These are phyloP conservation scores for Boletus pseudo-olivaceus DNA, from an alignment of 768 basidiomycete genomes.

Conservation along the genomic window DNA sequence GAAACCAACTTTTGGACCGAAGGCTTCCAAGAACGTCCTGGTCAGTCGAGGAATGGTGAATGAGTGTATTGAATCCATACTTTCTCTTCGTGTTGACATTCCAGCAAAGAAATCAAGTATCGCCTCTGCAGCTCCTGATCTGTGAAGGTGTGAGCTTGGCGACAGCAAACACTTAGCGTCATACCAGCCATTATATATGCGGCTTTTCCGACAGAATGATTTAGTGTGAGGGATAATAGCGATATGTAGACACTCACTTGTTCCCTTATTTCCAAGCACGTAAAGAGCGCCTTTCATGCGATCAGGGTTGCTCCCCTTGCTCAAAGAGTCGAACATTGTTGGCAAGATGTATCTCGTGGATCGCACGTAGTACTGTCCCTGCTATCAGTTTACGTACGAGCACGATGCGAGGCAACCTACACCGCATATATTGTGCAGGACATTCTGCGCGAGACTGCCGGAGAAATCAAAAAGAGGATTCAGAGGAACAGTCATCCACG, in stretches of 20 bases:
- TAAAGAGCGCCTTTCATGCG: slow-evolving; percentile 94
- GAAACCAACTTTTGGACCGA: slow-evolving; percentile 25
- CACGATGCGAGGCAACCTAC: slow-evolving; percentile 38
- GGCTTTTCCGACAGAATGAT: slow-evolving; percentile 36
- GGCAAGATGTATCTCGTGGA: slow-evolving; percentile 67
- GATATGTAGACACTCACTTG: slow-evolving; percentile 40
- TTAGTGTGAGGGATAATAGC: slow-evolving; percentile 1
- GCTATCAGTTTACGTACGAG: slow-evolving; percentile 8
- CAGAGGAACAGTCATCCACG: slow-evolving; percentile 13
- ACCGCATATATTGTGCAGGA: slow-evolving; percentile 59
- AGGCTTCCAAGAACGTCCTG: slow-evolving; percentile 30
- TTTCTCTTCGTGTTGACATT: slow-evolving; percentile 86
- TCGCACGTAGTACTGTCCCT: slow-evolving; percentile 59
- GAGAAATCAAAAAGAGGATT: slow-evolving; percentile 1
- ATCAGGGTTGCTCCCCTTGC: slow-evolving; percentile 81
- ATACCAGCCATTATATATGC: slow-evolving; percentile 67
- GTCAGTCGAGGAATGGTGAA: slow-evolving; percentile 43
- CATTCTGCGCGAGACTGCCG: slow-evolving; percentile 62
- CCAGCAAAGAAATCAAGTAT: slow-evolving; percentile 61
- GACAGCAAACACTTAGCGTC: slow-evolving; percentile 15
- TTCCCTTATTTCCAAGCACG: slow-evolving; percentile 69
- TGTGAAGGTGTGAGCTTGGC: slow-evolving; percentile 25
- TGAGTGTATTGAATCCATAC: slow-evolving; percentile 31
- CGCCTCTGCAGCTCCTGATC: slow-evolving; percentile 54
- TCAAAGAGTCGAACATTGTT: slow-evolving; percentile 55